Conservation (phyloP, 768 basidiomycete species). For the Naganishia kalamii region DNA sequence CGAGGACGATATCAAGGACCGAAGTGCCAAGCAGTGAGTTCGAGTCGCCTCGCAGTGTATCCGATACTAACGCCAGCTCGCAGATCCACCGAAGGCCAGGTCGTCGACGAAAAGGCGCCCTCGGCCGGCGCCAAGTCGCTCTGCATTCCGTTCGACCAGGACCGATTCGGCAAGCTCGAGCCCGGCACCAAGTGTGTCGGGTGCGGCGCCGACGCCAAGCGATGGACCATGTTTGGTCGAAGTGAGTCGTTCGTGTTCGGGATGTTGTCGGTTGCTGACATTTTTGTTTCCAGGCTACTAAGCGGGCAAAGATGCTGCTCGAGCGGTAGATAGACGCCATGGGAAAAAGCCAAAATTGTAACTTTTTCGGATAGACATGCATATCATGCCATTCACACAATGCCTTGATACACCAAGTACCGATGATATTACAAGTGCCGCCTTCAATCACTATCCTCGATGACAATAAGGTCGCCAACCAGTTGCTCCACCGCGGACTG, state of each 20-base stretch:
- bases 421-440: background rate
- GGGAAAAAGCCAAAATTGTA: background rate
- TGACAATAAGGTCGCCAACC: background rate
- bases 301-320: background rate
- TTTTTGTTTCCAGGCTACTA: constrained; percentile 1
- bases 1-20: constrained; percentile 97
- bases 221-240: constrained; percentile 92
- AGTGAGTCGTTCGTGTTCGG: constrained; percentile 35
- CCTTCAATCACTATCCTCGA: constrained; percentile 5
- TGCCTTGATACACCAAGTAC: background rate
- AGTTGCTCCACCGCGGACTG: background rate
- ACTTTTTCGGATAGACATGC: background rate
- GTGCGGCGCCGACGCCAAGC: constrained; percentile 80
- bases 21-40: constrained; percentile 72
- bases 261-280: background rate
- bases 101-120: constrained; percentile 83
- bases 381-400: background rate
- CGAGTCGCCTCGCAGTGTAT: constrained; percentile 27
- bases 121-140: constrained; percentile 96
- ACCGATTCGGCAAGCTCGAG: constrained; percentile 69
- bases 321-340: background rate
- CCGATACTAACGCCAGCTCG: constrained; percentile 14
- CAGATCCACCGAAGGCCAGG: constrained; percentile 64
- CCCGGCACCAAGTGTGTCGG: constrained; percentile 81
- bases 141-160: constrained; percentile 92